Conservation (phyloP, 345 rosid species). For the Aquilaria sinensis region DNA sequence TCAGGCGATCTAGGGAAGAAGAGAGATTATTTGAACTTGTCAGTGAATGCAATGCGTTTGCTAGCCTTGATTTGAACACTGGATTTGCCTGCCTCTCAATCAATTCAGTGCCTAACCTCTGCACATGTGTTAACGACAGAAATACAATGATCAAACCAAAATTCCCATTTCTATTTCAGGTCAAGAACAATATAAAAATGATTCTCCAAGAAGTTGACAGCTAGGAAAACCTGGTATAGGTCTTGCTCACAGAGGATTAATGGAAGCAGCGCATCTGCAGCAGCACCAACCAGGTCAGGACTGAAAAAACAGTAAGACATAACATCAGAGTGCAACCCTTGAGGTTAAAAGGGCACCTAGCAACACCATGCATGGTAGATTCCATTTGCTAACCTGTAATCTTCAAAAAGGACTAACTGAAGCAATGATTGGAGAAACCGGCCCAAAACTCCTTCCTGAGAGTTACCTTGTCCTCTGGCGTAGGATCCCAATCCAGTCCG, state of each 20-base stretch:
- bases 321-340: not conserved
- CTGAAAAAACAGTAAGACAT: constrained; percentile 33
- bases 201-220: not conserved
- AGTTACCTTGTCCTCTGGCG: constrained; percentile 51
- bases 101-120: constrained; percentile 76
- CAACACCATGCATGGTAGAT: not conserved
- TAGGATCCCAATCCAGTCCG: constrained; percentile 64
- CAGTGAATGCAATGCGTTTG: constrained; percentile 65
- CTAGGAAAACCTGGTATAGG: constrained; percentile 67
- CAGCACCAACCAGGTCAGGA: constrained; percentile 79
- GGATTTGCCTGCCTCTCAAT: constrained; percentile 70
- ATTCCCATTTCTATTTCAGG: no score
- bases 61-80: constrained; percentile 50
- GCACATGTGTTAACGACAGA: constrained; percentile 11
- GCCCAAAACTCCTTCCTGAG: constrained; percentile 61
- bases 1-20: constrained; percentile 69
- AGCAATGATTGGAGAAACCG: constrained; percentile 66
- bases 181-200: no score
- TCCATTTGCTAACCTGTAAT: constrained; percentile 57
- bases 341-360: not conserved
- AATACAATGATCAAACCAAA: no score
- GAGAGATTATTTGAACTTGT: constrained; percentile 86
- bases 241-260: constrained; percentile 88
- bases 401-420: constrained; percentile 87
- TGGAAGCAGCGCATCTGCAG: constrained; percentile 96